These are phyloP conservation scores for Cercophora scortea DNA, from an alignment of 495 filamentous ascomycete genomes.

Conservation along the genomic window DNA sequence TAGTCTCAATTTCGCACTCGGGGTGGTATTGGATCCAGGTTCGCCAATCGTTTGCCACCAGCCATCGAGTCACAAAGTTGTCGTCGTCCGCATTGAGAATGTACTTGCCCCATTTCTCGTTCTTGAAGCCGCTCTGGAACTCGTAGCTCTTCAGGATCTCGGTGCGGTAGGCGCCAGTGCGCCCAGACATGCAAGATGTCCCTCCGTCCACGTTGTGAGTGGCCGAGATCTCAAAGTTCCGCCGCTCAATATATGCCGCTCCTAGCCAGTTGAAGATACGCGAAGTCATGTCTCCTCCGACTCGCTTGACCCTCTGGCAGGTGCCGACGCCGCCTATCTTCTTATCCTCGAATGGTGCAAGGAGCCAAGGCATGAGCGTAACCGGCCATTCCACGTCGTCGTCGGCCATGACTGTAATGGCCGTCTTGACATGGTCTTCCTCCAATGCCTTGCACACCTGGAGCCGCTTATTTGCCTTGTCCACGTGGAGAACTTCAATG, in stretches of 20 bases:
- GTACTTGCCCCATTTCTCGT: slow-evolving; percentile 64
- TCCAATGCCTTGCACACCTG: slow-evolving; percentile 79
- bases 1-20: slow-evolving; percentile 68
- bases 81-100: slow-evolving; percentile 78
- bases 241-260: slow-evolving; percentile 71
- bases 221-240: slow-evolving; percentile 85
- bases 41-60: slow-evolving; percentile 68
- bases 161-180: slow-evolving; percentile 76
- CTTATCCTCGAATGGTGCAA: slow-evolving; percentile 76
- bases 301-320: slow-evolving; percentile 68
- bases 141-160: slow-evolving; percentile 68
- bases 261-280: slow-evolving; percentile 70
- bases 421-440: slow-evolving; percentile 52
- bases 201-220: slow-evolving; percentile 81
- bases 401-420: slow-evolving; percentile 75
- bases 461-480: slow-evolving; percentile 63
- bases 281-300: slow-evolving; percentile 47
- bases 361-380: slow-evolving; percentile 70
- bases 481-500: slow-evolving; percentile 36
- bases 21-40: slow-evolving; percentile 70
- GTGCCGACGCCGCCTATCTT: slow-evolving; percentile 75
- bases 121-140: slow-evolving; percentile 65
- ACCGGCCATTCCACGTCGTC: slow-evolving; percentile 82
- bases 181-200: slow-evolving; percentile 79
- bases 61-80: slow-evolving; percentile 77